Conservation (phyloP, 345 rosid species). For the Citrus maxima region DNA sequence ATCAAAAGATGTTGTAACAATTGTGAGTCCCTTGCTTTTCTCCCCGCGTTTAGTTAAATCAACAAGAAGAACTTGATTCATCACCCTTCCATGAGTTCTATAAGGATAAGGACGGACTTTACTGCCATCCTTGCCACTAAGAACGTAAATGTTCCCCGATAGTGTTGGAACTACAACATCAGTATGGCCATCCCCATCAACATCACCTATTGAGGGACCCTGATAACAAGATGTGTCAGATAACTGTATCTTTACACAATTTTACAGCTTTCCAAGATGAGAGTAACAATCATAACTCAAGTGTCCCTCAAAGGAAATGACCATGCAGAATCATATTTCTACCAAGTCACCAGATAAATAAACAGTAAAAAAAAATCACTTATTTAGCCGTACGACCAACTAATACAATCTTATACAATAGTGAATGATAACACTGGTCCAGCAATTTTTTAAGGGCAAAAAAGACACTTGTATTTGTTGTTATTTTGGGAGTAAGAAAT, state of each 20-base stretch:
- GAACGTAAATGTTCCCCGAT: slow-evolving; percentile 89
- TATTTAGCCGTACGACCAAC: not conserved
- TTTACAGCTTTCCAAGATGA: not conserved
- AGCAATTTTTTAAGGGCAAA: not conserved
- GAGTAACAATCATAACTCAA: not conserved
- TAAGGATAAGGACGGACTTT: slow-evolving; percentile 87
- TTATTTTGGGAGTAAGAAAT: not conserved
- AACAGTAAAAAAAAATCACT: not conserved
- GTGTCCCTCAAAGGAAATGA: not conserved
- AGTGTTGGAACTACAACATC: slow-evolving; percentile 91
- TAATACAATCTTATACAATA: not conserved
- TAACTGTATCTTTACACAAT: slow-evolving; percentile 9
- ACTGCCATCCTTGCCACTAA: slow-evolving; percentile 94
- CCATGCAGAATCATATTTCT: not conserved
- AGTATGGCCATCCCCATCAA: slow-evolving; percentile 95
- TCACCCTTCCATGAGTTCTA: slow-evolving; percentile 97
- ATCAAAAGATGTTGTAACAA: slow-evolving; percentile 92
- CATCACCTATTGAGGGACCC: slow-evolving; percentile 94
- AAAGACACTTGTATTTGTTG: not conserved
- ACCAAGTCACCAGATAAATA: not conserved
- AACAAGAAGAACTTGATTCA: slow-evolving; percentile 96
- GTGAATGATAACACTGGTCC: not conserved
- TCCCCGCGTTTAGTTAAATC: slow-evolving; percentile 79
- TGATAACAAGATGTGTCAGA: slow-evolving; percentile 32
- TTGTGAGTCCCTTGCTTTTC: slow-evolving; percentile 81